Base-by-base conservation (phyloP, 805 yeast species). In the Cyberlindnera lachancei region DNA sequence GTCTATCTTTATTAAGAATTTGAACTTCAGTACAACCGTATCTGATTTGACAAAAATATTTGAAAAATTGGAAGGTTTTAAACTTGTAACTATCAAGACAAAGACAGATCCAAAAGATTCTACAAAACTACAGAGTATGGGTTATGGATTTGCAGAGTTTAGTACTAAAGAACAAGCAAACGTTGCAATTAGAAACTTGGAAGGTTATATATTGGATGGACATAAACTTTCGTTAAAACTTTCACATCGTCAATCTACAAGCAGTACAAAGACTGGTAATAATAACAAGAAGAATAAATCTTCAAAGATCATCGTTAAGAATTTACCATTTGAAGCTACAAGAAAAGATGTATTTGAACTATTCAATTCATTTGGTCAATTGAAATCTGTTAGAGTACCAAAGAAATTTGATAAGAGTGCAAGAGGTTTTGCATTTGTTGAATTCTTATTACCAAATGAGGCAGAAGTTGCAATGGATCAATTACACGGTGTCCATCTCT, bases 371-470 rank as follows among this genome's bases (percentile, higher is more conserved):
- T 92, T 90, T 62, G 98, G 98, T 37, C 88, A 84, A 59, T 67
- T 92, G 51, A 85, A 88, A 50, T 83, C 96, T 3, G 96, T 88
- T 26, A 77, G 98, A 53, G 90, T 92, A 30, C 98, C 98, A 20
- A 82, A 83, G 73, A 92, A 92, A 57, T 88, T 90, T 64, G 94
- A 92, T 68, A 83, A 81, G 53, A 72, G 86, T 23, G 94, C 96
- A 10, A 77, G 98, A 55, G 98, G 98, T 55, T 92, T 92, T 66
- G 98, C 97, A 0, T 92, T 92, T 57, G 95, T 94, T 28, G 98
- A 92, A 60, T 92, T 82, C 53, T 65, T 82, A 9, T 64, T 92
- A 25, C 70, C 84, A 15, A 78, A 85, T 56, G 98, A 92, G 58
- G 96, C 98, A 1, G 95, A 82, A 54, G 75, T 68, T 52, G 98